These are phyloP conservation scores for Diophrys appendiculata DNA, from an alignment of 73 alveolate genomes.

Conservation along the genomic window DNA sequence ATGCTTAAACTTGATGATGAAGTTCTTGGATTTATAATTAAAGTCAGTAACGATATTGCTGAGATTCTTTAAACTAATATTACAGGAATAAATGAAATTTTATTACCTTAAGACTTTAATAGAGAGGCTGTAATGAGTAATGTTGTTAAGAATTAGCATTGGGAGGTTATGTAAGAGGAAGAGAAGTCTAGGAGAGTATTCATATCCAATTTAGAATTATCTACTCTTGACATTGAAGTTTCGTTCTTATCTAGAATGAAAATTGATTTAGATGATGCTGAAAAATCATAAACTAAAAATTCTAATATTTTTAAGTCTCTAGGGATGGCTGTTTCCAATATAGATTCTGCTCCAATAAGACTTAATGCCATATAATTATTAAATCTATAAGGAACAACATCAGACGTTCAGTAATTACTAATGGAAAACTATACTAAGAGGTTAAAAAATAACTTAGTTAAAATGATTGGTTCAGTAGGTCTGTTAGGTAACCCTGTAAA, in stretches of 20 bases:
- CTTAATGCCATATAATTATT: slow-evolving; percentile 68
- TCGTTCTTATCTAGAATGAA: slow-evolving; percentile 29
- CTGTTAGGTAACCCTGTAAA: slow-evolving; percentile 95
- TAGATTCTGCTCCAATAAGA: slow-evolving; percentile 81
- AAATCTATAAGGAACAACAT: slow-evolving; percentile 66
- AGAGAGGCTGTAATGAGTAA: background rate
- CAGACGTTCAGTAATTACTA: slow-evolving; percentile 53
- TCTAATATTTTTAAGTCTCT: slow-evolving; percentile 41
- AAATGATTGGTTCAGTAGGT: slow-evolving; percentile 78
- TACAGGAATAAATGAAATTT: slow-evolving; percentile 36
- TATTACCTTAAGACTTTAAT: slow-evolving; percentile 14
- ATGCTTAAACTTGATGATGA: slow-evolving; percentile 56
- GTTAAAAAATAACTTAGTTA: slow-evolving; percentile 52
- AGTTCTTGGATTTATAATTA: slow-evolving; percentile 27
- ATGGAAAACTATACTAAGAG: slow-evolving; percentile 64
- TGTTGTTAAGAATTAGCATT: too few species aligned
- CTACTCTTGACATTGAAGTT: slow-evolving; percentile 41
- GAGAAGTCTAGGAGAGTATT: too few species aligned
- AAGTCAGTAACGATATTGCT: slow-evolving; percentile 24
- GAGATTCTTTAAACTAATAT: slow-evolving; percentile 34
- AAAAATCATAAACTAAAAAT: slow-evolving; percentile 19
- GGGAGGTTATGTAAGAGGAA: too few species aligned
- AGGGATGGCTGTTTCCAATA: slow-evolving; percentile 74
- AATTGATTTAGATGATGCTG: slow-evolving; percentile 29
- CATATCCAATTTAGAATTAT: slow-evolving; percentile 1